Base-by-base conservation (phyloP, 1,284 basidiomycete species). In the Cryptococcus sp. region DNA sequence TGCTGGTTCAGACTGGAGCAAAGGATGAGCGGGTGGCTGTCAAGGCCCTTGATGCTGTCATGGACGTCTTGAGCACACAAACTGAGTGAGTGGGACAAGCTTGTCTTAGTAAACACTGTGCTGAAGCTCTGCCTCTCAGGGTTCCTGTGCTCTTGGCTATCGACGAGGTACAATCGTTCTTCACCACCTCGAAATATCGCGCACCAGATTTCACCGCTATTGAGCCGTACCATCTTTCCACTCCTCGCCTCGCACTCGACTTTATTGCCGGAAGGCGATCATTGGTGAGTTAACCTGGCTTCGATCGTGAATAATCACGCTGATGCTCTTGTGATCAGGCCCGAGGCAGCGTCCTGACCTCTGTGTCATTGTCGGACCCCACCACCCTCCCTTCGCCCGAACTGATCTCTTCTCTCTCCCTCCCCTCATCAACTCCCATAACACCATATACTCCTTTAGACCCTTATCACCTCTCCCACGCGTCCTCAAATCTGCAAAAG, bases 81-180 rank as follows among this genome's bases (percentile, higher is more conserved):
- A 86, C 80, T 0, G 75, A 82, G 88, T 91, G 47, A 53, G 83
- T 11, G n/a, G 48, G 17, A 35, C 17, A 35, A 17, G n/a, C 41
- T 52, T 22, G 4, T 46, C 2, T 20, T 7, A 38, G 3, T 45
- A 35, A 22, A 45, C 20, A 50, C 50, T 23, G 15, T 47, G 40
- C 47, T 60, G 47, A 60, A 40, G 15, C 20, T 16, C n/a, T 35
- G 30, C 8, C 8, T 23, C 19, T 10, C 54, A 88, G 82, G 52
- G 76, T 81, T 73, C 90, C 93, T 0, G 87, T 96, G 1, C 77
- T 97, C 6, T 79, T 95, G 27, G 93, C 91, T 0, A 79, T 96
- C 0, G 94, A 97, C 70, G 91, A 94, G 66, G 85, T 88, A 67
- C 93, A 96, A 72, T 83, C 89, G 0, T 80, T 96, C 38, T 94